Percentiles rank a stretch among this genome's conserved stretches.
Conservation (phyloP, 1,139 yeast species). For the Pichia sp. region DNA sequence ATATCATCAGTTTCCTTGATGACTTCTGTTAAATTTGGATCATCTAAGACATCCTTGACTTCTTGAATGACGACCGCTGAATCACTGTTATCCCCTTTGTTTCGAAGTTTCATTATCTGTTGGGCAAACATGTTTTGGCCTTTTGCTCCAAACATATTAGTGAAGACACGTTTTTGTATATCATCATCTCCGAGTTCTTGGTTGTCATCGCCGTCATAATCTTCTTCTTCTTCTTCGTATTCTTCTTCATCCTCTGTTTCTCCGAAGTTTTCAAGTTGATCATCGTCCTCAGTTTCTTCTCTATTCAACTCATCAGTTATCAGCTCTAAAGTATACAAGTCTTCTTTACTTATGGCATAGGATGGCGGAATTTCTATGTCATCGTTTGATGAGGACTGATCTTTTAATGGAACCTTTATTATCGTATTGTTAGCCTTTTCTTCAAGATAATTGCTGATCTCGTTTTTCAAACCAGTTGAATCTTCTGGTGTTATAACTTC, state of each 20-base stretch:
- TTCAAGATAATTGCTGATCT: neutral
- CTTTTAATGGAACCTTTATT: neutral
- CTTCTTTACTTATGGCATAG: constrained; percentile 41
- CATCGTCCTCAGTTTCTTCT: constrained; percentile 27
- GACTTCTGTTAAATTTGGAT: neutral
- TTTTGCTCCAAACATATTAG: constrained; percentile 24
- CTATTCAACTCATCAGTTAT: constrained; percentile 53
- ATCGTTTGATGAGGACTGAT: constrained; percentile 3
- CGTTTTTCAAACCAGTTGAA: neutral
- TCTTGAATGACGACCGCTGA: neutral
- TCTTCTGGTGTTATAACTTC: neutral
- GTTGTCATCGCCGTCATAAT: too few relatives aligned
- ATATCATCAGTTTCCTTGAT: neutral
- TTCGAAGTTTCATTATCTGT: constrained; percentile 23
- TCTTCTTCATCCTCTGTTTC: neutral
- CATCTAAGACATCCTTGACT: neutral
- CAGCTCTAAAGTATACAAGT: constrained; percentile 47
- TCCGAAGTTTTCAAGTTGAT: too few relatives aligned
- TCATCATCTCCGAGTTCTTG: constrained; percentile 33
- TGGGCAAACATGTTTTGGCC: constrained; percentile 30
- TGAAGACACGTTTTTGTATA: constrained; percentile 11
- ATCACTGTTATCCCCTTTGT: neutral
- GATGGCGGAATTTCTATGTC: neutral
- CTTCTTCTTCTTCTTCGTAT: constrained; percentile 30
- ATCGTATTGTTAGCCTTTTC: neutral